Conservation (phyloP, 352 stramenopile genomes). For the Achlya hypogyna region DNA sequence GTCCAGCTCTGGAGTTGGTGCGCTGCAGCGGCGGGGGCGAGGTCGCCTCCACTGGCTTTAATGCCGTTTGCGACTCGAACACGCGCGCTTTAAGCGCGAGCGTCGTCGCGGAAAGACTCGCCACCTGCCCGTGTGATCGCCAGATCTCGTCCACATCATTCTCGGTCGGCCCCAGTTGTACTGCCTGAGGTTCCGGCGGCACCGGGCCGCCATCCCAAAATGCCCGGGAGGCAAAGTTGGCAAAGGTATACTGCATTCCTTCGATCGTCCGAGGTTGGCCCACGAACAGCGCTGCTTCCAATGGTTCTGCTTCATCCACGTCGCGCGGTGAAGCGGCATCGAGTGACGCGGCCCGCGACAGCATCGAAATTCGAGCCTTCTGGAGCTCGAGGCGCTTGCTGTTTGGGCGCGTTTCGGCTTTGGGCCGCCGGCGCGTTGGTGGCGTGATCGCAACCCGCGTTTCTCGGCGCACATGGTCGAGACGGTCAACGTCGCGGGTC, state of each 20-base stretch:
- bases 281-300: not conserved
- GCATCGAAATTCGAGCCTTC: not conserved
- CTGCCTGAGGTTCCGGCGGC: not conserved
- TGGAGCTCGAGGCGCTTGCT: not conserved
- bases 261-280: not conserved
- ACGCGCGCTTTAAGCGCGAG: not conserved
- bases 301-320: not conserved
- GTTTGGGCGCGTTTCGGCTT: not conserved
- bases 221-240: not conserved
- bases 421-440: not conserved
- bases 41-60: not conserved
- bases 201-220: not conserved
- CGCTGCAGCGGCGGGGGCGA: not conserved
- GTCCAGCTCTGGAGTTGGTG: not conserved
- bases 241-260: not conserved
- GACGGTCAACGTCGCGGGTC: not conserved
- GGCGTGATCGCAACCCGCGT: not conserved
- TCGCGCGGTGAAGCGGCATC: not conserved
- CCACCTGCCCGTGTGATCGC: not conserved
- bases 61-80: not conserved
- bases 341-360: not conserved
- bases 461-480: not conserved
- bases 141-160: not conserved
- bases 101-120: not conserved
- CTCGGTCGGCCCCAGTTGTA: not conserved